Evolutionary conservation across 306 rosid genomes (phyloP).

Genomic region (Myrica gale): DNA sequence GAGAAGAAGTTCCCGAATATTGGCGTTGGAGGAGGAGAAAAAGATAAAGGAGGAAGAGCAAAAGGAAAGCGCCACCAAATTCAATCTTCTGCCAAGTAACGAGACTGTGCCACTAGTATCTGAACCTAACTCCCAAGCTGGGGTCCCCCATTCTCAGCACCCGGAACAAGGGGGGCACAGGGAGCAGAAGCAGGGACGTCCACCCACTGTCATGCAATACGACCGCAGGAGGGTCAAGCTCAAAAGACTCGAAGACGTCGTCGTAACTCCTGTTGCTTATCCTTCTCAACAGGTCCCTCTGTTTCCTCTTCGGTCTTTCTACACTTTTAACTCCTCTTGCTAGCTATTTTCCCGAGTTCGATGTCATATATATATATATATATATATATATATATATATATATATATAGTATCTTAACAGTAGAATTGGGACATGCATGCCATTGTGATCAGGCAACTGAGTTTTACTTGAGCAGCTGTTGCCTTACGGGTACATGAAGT

Average conservation of each 20-base stretch:
- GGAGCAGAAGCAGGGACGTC: not conserved
- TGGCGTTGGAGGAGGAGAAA: conserved; percentile 35
- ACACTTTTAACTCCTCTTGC: not conserved
- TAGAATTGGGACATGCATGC: not conserved
- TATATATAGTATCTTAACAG: not conserved
- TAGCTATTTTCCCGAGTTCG: not conserved
- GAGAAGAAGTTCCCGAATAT: conserved; percentile 39
- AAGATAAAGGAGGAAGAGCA: conserved; percentile 13
- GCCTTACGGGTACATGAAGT: no score
- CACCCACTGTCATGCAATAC: not conserved
- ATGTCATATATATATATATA: no score
- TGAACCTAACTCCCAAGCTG: not conserved
- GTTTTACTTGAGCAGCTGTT: not conserved
- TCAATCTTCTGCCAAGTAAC: not conserved
- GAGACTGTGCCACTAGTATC: not conserved
- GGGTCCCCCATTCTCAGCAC: not conserved
- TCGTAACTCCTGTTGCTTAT: not conserved
- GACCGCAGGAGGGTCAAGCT: conserved; percentile 34
- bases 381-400: no score
- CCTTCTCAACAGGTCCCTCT: conserved; percentile 27
- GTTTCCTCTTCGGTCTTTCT: not conserved
- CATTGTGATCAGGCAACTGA: not conserved
- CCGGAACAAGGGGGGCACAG: not conserved
- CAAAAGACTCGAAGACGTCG: conserved; percentile 35
- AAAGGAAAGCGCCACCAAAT: not conserved